Evolutionary conservation across 805 yeast species (phyloP).

Genomic region (Candida easanensis): DNA sequence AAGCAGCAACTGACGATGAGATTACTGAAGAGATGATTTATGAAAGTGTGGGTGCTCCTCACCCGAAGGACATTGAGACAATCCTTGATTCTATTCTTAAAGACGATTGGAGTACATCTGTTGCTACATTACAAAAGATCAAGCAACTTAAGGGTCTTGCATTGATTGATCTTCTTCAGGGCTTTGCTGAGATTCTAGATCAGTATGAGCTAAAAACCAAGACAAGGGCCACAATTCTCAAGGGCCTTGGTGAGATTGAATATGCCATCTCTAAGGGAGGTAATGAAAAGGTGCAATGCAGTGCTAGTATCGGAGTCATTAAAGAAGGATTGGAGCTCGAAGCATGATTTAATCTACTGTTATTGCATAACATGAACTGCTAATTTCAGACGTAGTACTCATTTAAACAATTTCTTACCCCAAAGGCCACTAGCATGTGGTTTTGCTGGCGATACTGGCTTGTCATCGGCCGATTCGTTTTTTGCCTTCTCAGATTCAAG

Average conservation of each 20-base stretch:
- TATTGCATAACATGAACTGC: neutral
- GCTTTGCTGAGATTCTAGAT: constrained; percentile 69
- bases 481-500: constrained; percentile 5
- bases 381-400: neutral
- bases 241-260: constrained; percentile 82
- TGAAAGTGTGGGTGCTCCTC: constrained; percentile 95
- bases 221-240: constrained; percentile 62
- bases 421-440: constrained; percentile 14
- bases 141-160: constrained; percentile 83
- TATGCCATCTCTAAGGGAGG: constrained; percentile 92
- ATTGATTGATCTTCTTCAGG: constrained; percentile 76
- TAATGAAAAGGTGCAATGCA: constrained; percentile 81
- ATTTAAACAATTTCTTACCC: constrained; percentile 25
- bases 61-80: constrained; percentile 76
- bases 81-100: constrained; percentile 74
- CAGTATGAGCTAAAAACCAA: constrained; percentile 60
- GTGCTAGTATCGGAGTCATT: constrained; percentile 86
- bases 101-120: constrained; percentile 86
- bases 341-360: constrained; percentile 2
- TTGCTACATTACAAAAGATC: constrained; percentile 59
- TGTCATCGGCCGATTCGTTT: constrained; percentile 1
- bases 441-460: neutral
- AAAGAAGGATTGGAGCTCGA: constrained; percentile 47
- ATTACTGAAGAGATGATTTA: constrained; percentile 77
- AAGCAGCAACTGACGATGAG: constrained; percentile 66